Conservation (phyloP, 2,329 filamentous ascomycete species). For the Triangularia verruculosa region DNA sequence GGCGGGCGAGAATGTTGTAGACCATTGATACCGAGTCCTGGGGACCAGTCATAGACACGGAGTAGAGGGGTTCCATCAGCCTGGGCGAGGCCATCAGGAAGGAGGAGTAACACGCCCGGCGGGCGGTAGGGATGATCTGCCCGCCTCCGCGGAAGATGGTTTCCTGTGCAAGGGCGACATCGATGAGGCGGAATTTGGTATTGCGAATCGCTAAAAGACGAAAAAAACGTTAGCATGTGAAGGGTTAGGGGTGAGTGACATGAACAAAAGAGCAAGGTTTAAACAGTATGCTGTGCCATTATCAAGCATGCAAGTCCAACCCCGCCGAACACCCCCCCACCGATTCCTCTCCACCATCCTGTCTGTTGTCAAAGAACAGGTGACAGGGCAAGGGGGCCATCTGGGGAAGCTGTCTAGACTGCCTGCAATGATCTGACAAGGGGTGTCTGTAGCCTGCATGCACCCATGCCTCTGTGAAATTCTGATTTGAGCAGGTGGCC, state of each 20-base stretch:
- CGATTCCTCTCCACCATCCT: neutral
- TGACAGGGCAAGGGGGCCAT: neutral
- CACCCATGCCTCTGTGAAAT: neutral
- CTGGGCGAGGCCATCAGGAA: conserved; percentile 96
- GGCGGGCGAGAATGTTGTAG: conserved; percentile 86
- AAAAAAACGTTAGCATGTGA: neutral
- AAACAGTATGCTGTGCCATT: neutral
- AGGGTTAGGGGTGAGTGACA: neutral
- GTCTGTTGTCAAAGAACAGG: neutral
- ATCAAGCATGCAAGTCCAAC: neutral
- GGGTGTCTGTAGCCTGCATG: neutral
- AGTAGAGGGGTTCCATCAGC: conserved; percentile 95
- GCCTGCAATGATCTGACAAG: neutral
- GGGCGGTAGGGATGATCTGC: conserved; percentile 93
- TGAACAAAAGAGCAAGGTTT: neutral
- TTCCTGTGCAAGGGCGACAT: conserved; percentile 80
- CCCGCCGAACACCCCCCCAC: neutral
- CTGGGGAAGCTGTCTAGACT: neutral
- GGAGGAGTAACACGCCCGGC: conserved; percentile 88
- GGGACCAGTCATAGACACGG: conserved; percentile 87
- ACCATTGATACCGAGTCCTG: conserved; percentile 83
- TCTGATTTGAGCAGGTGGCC: conserved; percentile 7
- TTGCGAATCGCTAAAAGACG: conserved; percentile 76
- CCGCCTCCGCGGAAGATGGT: conserved; percentile 94
- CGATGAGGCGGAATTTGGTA: conserved; percentile 94